Percentiles rank a stretch among this genome's conserved stretches.
Evolutionary conservation across 78 protist species (phyloP).

Genomic region (Isochrysis galbana): DNA sequence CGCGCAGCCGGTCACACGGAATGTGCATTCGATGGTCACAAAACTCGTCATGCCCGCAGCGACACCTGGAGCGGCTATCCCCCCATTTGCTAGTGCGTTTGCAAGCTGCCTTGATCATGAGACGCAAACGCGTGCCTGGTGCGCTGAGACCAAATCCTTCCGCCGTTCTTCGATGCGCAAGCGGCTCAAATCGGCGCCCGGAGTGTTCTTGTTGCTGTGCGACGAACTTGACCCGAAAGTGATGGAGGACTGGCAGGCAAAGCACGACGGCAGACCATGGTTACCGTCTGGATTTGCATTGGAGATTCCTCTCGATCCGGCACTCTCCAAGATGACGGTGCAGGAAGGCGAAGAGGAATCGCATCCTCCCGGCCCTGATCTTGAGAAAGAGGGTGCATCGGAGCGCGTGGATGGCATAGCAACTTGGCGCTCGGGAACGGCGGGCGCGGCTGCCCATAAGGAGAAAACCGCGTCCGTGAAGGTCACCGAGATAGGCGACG

Average conservation of each 20-base stretch:
- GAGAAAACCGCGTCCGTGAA: too few species aligned
- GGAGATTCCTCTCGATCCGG: too few species aligned
- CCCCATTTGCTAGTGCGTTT: neutral
- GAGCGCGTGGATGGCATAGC: too few species aligned
- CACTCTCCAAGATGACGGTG: too few species aligned
- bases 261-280: neutral
- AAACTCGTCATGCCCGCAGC: neutral
- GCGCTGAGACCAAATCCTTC: neutral
- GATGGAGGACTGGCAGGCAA: slow-evolving; percentile 4
- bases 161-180: neutral
- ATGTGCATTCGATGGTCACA: neutral
- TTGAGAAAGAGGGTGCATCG: too few species aligned
- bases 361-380: too few species aligned
- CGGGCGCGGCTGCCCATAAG: too few species aligned
- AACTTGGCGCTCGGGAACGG: too few species aligned
- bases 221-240: neutral
- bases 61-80: neutral
- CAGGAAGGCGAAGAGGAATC: too few species aligned
- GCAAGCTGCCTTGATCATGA: neutral
- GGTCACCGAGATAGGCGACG: too few species aligned
- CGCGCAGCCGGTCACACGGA: neutral
- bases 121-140: neutral
- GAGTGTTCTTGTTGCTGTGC: neutral
- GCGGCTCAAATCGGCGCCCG: neutral
- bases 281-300: neutral